A percentile compares a stretch with the other conserved stretches of the same genome.
Evolutionary conservation across 345 rosid genomes (phyloP).

Genomic region (Clausena lansium): DNA sequence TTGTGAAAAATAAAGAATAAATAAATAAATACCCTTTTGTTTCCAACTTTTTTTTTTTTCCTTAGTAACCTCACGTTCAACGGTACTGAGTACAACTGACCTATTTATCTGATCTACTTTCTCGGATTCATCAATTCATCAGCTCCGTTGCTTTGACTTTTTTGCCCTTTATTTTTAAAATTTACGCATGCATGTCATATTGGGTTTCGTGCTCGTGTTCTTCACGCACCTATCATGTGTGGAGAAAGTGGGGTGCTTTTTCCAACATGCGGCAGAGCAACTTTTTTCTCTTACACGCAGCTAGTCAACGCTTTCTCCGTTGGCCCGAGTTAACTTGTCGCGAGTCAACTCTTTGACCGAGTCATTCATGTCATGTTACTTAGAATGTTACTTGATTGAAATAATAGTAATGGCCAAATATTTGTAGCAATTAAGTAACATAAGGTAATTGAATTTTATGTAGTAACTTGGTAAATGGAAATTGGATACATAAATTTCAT

Average conservation of each 20-base stretch:
- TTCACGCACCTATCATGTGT: conserved; percentile 14
- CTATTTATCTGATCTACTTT: neutral
- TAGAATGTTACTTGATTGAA: too few species aligned
- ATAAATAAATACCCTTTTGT: neutral
- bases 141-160: neutral
- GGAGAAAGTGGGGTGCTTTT: neutral
- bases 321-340: conserved; percentile 4
- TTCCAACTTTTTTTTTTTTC: neutral
- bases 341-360: conserved; percentile 13
- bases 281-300: neutral
- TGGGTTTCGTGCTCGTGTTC: neutral
- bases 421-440: neutral
- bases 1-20: too few species aligned
- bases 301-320: conserved; percentile 24
- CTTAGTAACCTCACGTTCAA: conserved; percentile 4
- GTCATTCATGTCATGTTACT: neutral
- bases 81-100: neutral
- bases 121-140: conserved; percentile 3
- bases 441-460: neutral
- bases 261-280: neutral
- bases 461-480: neutral
- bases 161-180: neutral
- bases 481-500: neutral
- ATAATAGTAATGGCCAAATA: too few species aligned
- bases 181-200: neutral